Conservation (phyloP, 176 grass and related monocot genomes). For the Zea mays region DNA sequence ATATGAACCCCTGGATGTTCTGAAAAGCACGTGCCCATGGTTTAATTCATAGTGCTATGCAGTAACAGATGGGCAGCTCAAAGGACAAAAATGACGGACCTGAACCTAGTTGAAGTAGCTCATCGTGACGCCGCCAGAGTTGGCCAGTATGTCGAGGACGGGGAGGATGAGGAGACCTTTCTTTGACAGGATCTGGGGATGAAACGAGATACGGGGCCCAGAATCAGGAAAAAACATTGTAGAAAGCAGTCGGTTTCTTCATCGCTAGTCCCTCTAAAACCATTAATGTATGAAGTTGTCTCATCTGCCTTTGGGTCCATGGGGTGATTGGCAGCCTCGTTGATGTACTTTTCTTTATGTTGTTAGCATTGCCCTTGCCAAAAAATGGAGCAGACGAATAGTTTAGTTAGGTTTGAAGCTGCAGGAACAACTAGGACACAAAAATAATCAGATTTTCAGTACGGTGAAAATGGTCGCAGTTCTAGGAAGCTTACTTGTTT, state of each 20-base stretch:
- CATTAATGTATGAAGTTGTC: constrained; percentile 19
- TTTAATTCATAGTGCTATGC: neutral
- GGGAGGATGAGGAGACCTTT: constrained; percentile 90
- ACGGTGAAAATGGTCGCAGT: neutral
- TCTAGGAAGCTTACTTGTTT: constrained; percentile 54
- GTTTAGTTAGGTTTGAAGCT: neutral
- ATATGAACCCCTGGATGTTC: constrained; percentile 95
- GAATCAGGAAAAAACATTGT: neutral
- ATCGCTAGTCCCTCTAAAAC: too few species aligned
- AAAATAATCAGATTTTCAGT: neutral
- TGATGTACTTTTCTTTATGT: constrained; percentile 88
- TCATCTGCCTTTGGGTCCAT: constrained; percentile 92
- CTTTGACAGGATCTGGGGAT: constrained; percentile 76
- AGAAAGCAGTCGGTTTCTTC: neutral
- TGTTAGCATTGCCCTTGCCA: constrained; percentile 80
- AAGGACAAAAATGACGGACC: constrained; percentile 28
- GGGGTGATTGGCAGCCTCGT: constrained; percentile 98
- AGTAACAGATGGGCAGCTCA: neutral
- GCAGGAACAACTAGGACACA: neutral
- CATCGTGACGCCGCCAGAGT: constrained; percentile 80
- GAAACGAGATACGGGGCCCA: constrained; percentile 16
- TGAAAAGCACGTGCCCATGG: constrained; percentile 28
- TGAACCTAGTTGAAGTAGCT: constrained; percentile 99
- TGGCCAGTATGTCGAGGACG: constrained; percentile 65
- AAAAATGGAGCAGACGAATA: neutral